Percentiles rank a stretch among this genome's conserved stretches.
These are phyloP conservation scores for Iris macrosiphon DNA, from an alignment of 106 monocot genomes.

Conservation along the genomic window DNA sequence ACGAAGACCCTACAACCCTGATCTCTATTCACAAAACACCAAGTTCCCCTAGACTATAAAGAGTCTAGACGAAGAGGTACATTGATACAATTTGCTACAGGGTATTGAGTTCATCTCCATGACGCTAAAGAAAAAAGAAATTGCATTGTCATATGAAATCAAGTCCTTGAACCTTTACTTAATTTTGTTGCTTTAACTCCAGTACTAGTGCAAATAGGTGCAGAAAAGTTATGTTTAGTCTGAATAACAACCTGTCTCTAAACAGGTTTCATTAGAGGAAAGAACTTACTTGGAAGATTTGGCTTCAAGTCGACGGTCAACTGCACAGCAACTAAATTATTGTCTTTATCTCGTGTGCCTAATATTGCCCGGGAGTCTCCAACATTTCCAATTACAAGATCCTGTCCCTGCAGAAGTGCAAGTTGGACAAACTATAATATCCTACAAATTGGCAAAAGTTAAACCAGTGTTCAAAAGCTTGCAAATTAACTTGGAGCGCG, in stretches of 20 bases:
- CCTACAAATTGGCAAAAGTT: slow-evolving; percentile 13
- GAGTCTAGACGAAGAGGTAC: no score
- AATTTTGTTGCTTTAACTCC: no score
- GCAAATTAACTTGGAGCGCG: slow-evolving; percentile 4
- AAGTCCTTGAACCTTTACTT: no score
- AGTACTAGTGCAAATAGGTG: no score
- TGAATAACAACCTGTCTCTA: no score
- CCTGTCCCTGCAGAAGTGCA: slow-evolving; percentile 52
- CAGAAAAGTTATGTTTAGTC: background rate
- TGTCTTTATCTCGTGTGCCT: slow-evolving; percentile 62
- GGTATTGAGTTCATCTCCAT: no score
- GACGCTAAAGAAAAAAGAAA: no score
- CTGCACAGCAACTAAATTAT: slow-evolving; percentile 66
- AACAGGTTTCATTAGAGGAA: background rate
- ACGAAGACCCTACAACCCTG: no score
- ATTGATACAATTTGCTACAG: no score
- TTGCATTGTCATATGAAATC: no score
- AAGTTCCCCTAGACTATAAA: no score
- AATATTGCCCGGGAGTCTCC: slow-evolving; percentile 89
- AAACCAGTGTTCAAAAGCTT: slow-evolving; percentile 8
- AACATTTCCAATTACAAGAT: slow-evolving; percentile 87
- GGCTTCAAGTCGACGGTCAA: slow-evolving; percentile 91
- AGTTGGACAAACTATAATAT: slow-evolving; percentile 15
- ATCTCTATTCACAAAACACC: no score
- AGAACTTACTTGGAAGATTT: slow-evolving; percentile 80